A percentile compares a stretch with the other conserved stretches of the same genome.
These are phyloP conservation scores for Astragalus membranaceus DNA, from an alignment of 306 rosid species.

Conservation along the genomic window DNA sequence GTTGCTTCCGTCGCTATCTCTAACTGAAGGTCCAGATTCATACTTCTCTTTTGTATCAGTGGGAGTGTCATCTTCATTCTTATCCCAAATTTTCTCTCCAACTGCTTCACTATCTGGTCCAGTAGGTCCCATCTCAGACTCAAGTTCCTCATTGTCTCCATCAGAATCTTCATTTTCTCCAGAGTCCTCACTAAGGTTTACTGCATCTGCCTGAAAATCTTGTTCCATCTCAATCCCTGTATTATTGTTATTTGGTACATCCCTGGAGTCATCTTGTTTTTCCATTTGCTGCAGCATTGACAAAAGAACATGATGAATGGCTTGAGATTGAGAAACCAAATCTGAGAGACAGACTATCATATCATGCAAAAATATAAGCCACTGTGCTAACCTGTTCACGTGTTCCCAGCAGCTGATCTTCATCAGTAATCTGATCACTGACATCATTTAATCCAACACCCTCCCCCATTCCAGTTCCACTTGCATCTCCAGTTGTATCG, in stretches of 20 bases:
- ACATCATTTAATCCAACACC: conserved; percentile 82
- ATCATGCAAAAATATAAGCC: background rate
- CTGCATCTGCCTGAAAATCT: conserved; percentile 69
- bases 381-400: conserved; percentile 49
- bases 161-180: conserved; percentile 53
- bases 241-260: conserved; percentile 51
- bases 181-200: conserved; percentile 72
- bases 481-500: conserved; percentile 47
- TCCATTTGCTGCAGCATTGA: conserved; percentile 42
- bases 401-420: conserved; percentile 80
- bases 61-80: conserved; percentile 63
- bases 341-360: background rate
- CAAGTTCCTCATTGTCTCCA: conserved; percentile 51
- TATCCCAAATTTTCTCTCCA: conserved; percentile 65
- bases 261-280: conserved; percentile 46
- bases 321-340: background rate
- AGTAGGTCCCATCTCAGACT: conserved; percentile 66
- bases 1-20: conserved; percentile 46
- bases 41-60: conserved; percentile 42
- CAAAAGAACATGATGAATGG: background rate
- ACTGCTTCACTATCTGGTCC: conserved; percentile 57
- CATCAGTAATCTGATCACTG: conserved; percentile 73
- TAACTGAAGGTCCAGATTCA: conserved; percentile 68
- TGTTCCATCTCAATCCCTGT: conserved; percentile 84
- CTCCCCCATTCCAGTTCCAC: conserved; percentile 87